phyloP scores from a whole-genome alignment of 345 rosid species.

The Durio zibethinus region DNA sequence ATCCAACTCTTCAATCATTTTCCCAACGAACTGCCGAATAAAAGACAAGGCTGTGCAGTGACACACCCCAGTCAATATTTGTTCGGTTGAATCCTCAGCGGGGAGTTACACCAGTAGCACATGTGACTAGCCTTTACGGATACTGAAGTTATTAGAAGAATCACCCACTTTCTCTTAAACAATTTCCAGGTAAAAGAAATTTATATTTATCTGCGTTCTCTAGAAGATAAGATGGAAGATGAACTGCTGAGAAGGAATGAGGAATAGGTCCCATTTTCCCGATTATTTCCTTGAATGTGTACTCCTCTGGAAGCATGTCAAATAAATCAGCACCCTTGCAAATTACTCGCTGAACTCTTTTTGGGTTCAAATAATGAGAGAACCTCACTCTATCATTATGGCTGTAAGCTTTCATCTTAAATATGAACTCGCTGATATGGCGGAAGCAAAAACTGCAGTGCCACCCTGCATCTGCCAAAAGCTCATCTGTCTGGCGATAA shows the following conservation, averaged over 20 bases:
- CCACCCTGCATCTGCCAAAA: slow-evolving; percentile 80
- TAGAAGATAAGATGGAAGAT: slow-evolving; percentile 55
- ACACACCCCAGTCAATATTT: neutral
- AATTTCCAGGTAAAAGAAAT: slow-evolving; percentile 65
- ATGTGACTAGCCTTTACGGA: slow-evolving; percentile 4
- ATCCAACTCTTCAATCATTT: slow-evolving; percentile 7
- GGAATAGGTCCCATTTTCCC: slow-evolving; percentile 80
- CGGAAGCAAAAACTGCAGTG: slow-evolving; percentile 78
- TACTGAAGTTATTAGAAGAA: neutral
- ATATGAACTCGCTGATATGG: slow-evolving; percentile 55
- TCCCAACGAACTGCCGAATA: neutral
- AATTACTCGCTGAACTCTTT: slow-evolving; percentile 61
- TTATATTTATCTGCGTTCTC: slow-evolving; percentile 57
- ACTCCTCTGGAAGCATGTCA: slow-evolving; percentile 78
- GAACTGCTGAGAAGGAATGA: slow-evolving; percentile 66
- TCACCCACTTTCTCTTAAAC: slow-evolving; percentile 51
- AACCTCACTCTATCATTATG: slow-evolving; percentile 72
- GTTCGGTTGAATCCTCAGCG: slow-evolving; percentile 8
- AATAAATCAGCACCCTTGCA: slow-evolving; percentile 66
- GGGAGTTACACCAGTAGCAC: neutral
- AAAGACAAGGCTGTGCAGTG: neutral
- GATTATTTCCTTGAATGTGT: slow-evolving; percentile 65
- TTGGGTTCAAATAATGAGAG: slow-evolving; percentile 48
- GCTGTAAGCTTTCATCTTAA: slow-evolving; percentile 79
- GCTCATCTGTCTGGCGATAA: slow-evolving; percentile 58